Evolutionary conservation across 805 yeast species (phyloP).

Genomic region (Zygotorulaspora danielsina): DNA sequence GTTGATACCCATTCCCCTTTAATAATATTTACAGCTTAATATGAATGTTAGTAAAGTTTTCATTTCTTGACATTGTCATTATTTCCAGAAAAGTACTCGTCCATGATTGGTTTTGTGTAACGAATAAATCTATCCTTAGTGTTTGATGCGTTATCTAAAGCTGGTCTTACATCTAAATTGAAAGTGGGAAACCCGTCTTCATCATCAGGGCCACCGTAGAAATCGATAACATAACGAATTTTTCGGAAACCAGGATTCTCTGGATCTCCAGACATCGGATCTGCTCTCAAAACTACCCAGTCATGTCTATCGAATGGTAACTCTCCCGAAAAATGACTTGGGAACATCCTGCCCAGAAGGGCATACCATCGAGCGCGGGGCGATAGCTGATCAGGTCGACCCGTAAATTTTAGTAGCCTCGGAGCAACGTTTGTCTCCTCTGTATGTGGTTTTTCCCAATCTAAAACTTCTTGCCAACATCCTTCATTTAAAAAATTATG

Average conservation of each 20-base stretch:
- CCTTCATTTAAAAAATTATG: conserved; percentile 96
- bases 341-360: conserved; percentile 63
- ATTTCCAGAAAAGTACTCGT: conserved; percentile 48
- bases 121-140: conserved; percentile 65
- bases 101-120: conserved; percentile 65
- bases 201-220: conserved; percentile 93
- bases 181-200: conserved; percentile 87
- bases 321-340: conserved; percentile 62
- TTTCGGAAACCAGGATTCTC: conserved; percentile 49
- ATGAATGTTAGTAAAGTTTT: neutral
- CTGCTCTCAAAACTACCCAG: conserved; percentile 86
- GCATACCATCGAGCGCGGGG: conserved; percentile 80
- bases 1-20: no score
- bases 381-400: conserved; percentile 80
- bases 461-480: conserved; percentile 90
- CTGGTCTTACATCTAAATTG: conserved; percentile 92
- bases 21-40: neutral
- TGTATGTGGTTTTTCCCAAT: conserved; percentile 83
- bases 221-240: conserved; percentile 91
- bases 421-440: conserved; percentile 55
- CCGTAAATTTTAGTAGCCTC: conserved; percentile 79
- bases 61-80: conserved; percentile 1
- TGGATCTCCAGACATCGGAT: conserved; percentile 33
- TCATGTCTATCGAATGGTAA: conserved; percentile 98
- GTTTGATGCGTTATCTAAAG: conserved; percentile 62